A percentile compares a stretch with the other conserved stretches of the same genome.
Conservation (phyloP, 148 eudicot species). For the Spergularia bocconei region DNA sequence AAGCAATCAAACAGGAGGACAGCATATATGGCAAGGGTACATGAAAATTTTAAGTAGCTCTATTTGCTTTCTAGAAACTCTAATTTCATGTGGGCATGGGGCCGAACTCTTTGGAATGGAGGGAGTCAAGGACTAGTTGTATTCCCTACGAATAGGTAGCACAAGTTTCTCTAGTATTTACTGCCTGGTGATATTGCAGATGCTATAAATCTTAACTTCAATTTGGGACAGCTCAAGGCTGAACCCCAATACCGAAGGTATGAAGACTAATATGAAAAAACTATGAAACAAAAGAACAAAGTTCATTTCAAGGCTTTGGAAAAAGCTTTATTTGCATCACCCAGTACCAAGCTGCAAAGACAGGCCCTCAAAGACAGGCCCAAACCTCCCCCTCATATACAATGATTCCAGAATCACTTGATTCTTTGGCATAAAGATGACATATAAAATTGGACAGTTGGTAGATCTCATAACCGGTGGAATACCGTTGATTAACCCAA, state of each 20-base stretch:
- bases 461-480: neutral
- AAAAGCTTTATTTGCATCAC: no score
- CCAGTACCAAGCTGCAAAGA: no score
- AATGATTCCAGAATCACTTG: neutral
- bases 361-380: no score
- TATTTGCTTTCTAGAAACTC: neutral
- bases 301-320: no score
- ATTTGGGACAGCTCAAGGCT: neutral
- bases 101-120: neutral
- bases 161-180: neutral
- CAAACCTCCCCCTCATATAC: neutral
- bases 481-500: neutral
- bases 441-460: neutral
- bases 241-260: no score
- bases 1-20: neutral
- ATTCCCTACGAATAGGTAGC: neutral
- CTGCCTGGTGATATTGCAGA: neutral
- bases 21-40: neutral
- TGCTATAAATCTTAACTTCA: no score
- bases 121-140: neutral
- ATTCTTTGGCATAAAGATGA: slow-evolving; percentile 11
- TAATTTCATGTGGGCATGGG: neutral
- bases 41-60: neutral
- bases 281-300: no score
- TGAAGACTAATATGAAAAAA: no score